Evolutionary conservation across 257 asterid species (phyloP), one percentile per base, ranked within the genome.

Genomic region (Nicotiana undulata): DNA sequence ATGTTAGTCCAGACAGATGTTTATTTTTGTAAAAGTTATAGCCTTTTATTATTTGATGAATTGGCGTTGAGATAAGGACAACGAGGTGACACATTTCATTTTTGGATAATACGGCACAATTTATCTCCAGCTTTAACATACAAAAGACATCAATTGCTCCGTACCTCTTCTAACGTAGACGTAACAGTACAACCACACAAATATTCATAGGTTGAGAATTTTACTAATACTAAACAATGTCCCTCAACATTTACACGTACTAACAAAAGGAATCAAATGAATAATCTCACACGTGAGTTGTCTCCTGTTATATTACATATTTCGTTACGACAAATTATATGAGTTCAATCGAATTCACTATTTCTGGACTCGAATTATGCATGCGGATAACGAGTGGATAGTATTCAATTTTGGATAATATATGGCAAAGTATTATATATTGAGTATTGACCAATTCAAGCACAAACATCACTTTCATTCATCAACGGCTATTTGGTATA

Each of bases 401-500:
- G 8, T 15, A 56, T 2, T 56, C 11, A 56, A 18, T 56, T 56
- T 18, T 56, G 26, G 11, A 56, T 17, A 56, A 56, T 56, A 56
- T 18, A 56, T 34, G 18, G 9, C 5, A 44, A 77, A 18, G 76
- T 40, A 52, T 63, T 79, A 56, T 29, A 29, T 29, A 29, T 29
- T 26, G n/a, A n/a, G n/a, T n/a, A n/a, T n/a, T 8, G 2, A 34
- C 37, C 74, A 52, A 32, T 52, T 53, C 60, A 80, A 17, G 61
- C 9, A 56, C 40, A 55, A 4, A 58, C 46, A 49, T 82, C 89
- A 80, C 65, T 82, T 80, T 84, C 86, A 53, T 24, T 82, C 75
- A 80, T 77, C 77, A 81, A 86, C 84, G 79, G 86, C 70, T 86
- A 78, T 75, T 64, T 28, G 66, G 53, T 79, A 12, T 18, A 12